These are phyloP conservation scores for Sporobolomyces pararoseus DNA, from an alignment of 768 basidiomycete species.

Conservation along the genomic window DNA sequence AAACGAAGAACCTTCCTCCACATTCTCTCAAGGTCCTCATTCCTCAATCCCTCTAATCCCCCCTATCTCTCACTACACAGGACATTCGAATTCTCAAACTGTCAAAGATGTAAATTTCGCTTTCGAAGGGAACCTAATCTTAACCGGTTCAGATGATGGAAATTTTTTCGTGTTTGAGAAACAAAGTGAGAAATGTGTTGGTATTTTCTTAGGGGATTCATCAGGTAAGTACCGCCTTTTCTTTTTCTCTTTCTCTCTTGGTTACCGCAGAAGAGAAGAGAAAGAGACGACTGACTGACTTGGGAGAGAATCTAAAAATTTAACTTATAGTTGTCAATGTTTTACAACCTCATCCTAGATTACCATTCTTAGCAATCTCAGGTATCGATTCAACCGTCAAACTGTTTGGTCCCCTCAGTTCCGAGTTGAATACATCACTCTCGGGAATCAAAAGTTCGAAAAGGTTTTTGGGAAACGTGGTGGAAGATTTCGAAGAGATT, in stretches of 20 bases:
- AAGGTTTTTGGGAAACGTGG: constrained; percentile 17
- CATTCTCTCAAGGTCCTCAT: too few relatives aligned
- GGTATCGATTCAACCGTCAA: constrained; percentile 42
- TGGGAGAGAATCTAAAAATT: neutral
- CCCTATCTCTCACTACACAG: constrained; percentile 28
- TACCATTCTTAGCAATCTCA: constrained; percentile 42
- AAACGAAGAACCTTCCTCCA: neutral
- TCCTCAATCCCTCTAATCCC: constrained; percentile 37
- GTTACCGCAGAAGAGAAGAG: too few relatives aligned
- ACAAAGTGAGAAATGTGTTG: constrained; percentile 24
- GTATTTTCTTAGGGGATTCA: constrained; percentile 39
- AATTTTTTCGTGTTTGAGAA: constrained; percentile 36
- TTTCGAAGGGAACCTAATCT: constrained; percentile 17
- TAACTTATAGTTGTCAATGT: constrained; percentile 44
- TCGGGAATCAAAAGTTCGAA: too few relatives aligned
- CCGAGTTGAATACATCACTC: neutral
- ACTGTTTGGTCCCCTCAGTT: constrained; percentile 44
- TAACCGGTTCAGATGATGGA: constrained; percentile 39
- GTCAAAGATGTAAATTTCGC: constrained; percentile 46
- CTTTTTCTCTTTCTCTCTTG: neutral
- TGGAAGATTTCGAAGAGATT: constrained; percentile 3
- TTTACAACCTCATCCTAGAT: constrained; percentile 38
- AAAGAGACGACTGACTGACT: too few relatives aligned
- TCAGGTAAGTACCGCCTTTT: neutral
- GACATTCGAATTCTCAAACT: constrained; percentile 42